These are phyloP conservation scores for Trichoderma aggressivum DNA, from an alignment of 2,329 filamentous ascomycete genomes.

Conservation along the genomic window DNA sequence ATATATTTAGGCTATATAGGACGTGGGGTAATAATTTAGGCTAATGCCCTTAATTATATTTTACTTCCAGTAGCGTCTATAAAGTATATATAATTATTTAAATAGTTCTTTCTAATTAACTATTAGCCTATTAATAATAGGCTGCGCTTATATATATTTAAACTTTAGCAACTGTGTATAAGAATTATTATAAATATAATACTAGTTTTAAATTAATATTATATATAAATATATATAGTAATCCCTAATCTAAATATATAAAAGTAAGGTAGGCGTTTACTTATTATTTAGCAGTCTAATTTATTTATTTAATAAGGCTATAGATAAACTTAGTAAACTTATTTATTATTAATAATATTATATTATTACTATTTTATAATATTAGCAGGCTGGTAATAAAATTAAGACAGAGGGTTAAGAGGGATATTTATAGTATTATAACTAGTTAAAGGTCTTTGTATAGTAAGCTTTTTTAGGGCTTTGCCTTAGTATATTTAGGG, in stretches of 20 bases:
- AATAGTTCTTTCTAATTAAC: not conserved
- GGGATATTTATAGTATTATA: not conserved
- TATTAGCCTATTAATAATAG: not conserved
- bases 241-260: not conserved
- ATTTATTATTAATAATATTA: not conserved
- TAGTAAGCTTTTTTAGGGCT: not conserved
- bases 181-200: not conserved
- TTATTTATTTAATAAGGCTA: not conserved
- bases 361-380: not conserved
- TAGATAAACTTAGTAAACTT: not conserved
- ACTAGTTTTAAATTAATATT: not conserved
- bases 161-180: not conserved
- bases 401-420: not conserved
- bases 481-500: not conserved
- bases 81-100: not conserved
- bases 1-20: not conserved
- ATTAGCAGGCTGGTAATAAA: not conserved
- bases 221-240: not conserved
- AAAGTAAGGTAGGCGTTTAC: not conserved
- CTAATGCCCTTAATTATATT: not conserved
- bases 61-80: not conserved
- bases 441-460: not conserved
- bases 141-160: not conserved
- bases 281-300: not conserved
- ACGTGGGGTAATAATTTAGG: not conserved